Base-by-base conservation (phyloP, 768 basidiomycete genomes). In the Tremella yokohamensis region DNA sequence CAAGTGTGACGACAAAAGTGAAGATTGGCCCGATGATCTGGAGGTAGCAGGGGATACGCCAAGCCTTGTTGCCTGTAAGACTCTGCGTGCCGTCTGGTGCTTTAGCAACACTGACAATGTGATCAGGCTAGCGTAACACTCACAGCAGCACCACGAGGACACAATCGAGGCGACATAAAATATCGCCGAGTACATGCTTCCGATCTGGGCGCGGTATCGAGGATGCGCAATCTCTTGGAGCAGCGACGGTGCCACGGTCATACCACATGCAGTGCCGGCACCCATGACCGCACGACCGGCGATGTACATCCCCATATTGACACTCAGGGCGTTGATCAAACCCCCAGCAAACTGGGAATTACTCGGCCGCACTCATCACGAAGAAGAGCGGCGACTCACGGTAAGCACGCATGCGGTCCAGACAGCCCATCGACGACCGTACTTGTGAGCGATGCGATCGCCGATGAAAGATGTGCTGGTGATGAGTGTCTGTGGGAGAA, bases 201-300 rank as follows among this genome's bases (percentile, higher is more conserved):
- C 65, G 22, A 65, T 49, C 18, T 52, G 54, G 1, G 65, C 60
- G 37, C 68, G 57, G 16, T 64, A 42, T 6, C 68, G 60, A 39
- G 66, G 66, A 40, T 70, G 68, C n/a, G 68, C 65, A 40, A 70
- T 62, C 51, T 70, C 68, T n/a, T 66, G 65, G 1, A 70, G 52
- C 13, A 67, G 54, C 12, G 66, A 61, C n/a, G 68, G 65, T 1
- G 68, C 63, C 44, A 64, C 29, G 29, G 29, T 34, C 29, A 34
- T 34, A 11, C 29, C 29, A 34, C 29, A 34, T 11, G 29, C 29
- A 34, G 29, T 34, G 29, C 29, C 29, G 11, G 29, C 29, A 11
- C 29, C 29, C 29, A 34, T 34, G 29, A 34, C 29, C 29, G 29
- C 29, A 11, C 29, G 29, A 34, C 29, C 29, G 29, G 29, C 29